Base-by-base conservation (phyloP, 2,329 filamentous ascomycete genomes). In the Myriosclerotinia curreyana region DNA sequence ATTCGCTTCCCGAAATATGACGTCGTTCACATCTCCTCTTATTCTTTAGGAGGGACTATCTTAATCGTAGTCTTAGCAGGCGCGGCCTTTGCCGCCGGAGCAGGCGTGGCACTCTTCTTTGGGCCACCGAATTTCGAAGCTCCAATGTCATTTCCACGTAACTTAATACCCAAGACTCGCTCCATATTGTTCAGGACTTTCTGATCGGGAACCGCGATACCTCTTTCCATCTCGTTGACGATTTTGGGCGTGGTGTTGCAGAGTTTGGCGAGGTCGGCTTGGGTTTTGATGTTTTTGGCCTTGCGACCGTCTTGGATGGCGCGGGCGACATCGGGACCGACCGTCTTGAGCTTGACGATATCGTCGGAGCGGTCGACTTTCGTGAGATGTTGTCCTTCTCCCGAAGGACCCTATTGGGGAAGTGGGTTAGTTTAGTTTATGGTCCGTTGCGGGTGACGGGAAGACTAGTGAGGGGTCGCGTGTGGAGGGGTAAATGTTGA, bases 331-430 rank as follows among this genome's bases (percentile, higher is more conserved):
- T 85, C 82, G 74, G 84, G 83, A 76, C 92, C 92, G 65, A 97
- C 83, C 54, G 92, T 96, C 81, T 96, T 96, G 75, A 92, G 93
- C 82, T 96, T 96, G 79, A 98, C 89, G 80, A 97, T 96, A 77
- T 97, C 95, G 82, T 98, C 93, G 76, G 87, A 88, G 71, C 94
- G 93, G 83, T 98, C 95, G 78, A 99, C 93, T 83, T 98, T 97
- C 71, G 95, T 98, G 70, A 98, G 84, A 76, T 91, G 93, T 81
- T 99, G 95, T 72, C 95, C 95, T 80, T 98, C 94, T 22, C 42
- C 55, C 20, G 55, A 58, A 17, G 55, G 8, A 6, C 55, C 55
- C 55, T 58, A 3, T 58, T 46, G n/a, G 69, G 62, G 44, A 36
- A 34, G 34, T 51, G 36, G 42, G 64, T 70, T 66, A 66, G 65